phyloP scores from a whole-genome alignment of 768 basidiomycete species.

The Rhizopogon vesiculosus region DNA sequence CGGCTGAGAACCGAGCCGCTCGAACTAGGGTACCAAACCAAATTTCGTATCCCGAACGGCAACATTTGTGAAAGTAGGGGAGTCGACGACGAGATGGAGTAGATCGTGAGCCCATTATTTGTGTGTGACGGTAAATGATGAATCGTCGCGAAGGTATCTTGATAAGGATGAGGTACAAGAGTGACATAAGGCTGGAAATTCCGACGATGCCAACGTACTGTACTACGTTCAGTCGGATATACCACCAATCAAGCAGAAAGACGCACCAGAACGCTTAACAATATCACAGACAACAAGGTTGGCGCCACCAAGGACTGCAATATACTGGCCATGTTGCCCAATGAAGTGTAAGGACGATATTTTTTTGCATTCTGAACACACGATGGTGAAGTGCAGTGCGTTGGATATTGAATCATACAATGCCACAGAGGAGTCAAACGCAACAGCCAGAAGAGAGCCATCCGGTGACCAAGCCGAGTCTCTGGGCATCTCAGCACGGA shows the following conservation, averaged over 20 bases:
- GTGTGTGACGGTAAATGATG: conserved; percentile 29
- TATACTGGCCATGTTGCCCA: conserved; percentile 64
- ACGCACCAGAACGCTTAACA: conserved; percentile 54
- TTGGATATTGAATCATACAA: conserved; percentile 72
- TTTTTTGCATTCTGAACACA: conserved; percentile 46
- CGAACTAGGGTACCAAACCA: conserved; percentile 34
- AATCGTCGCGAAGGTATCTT: conserved; percentile 59
- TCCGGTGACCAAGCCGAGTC: conserved; percentile 80
- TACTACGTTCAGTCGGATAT: neutral
- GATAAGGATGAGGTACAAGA: conserved; percentile 51
- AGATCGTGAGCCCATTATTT: conserved; percentile 40
- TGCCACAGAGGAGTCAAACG: conserved; percentile 60
- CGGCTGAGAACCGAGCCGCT: conserved; percentile 26
- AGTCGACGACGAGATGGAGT: conserved; percentile 39
- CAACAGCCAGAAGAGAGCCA: conserved; percentile 77
- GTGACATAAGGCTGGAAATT: conserved; percentile 32
- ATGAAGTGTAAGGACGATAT: conserved; percentile 56
- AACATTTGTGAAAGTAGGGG: conserved; percentile 41
- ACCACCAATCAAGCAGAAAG: neutral
- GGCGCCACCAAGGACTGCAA: conserved; percentile 47
- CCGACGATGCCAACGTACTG: conserved; percentile 60
- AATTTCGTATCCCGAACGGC: conserved; percentile 60
- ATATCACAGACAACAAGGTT: conserved; percentile 73
- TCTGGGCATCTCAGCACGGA: conserved; percentile 63
- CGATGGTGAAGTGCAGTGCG: conserved; percentile 53